Conservation (phyloP, 2,329 filamentous ascomycete genomes). For the Neoscytalidium dimidiatum region DNA sequence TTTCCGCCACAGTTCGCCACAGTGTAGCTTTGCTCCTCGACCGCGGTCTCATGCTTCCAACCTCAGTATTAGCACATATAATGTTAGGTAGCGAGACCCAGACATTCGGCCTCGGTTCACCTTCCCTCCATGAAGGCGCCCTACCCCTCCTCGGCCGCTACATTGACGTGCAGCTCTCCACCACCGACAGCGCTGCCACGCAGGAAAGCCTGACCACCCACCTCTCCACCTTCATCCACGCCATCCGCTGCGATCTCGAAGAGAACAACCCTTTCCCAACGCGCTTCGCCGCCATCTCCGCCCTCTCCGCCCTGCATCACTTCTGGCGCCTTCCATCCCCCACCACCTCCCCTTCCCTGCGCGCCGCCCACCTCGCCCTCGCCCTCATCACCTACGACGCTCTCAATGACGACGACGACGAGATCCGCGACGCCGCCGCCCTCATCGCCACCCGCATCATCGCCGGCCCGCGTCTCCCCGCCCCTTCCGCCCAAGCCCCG, state of each 20-base stretch:
- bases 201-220: neutral
- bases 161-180: neutral
- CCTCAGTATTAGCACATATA: neutral
- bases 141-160: slow-evolving; percentile 4
- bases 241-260: slow-evolving; percentile 23
- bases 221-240: slow-evolving; percentile 1
- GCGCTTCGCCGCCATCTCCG: slow-evolving; percentile 60
- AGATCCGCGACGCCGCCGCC: slow-evolving; percentile 71
- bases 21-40: slow-evolving; percentile 5
- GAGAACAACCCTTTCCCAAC: slow-evolving; percentile 60
- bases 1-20: slow-evolving; percentile 4
- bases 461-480: slow-evolving; percentile 18
- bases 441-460: slow-evolving; percentile 52
- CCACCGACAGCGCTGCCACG: neutral
- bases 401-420: slow-evolving; percentile 89
- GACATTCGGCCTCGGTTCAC: neutral
- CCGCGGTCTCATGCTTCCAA: neutral
- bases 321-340: slow-evolving; percentile 21
- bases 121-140: slow-evolving; percentile 11
- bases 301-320: slow-evolving; percentile 50
- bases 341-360: neutral
- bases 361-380: slow-evolving; percentile 27
- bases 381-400: slow-evolving; percentile 69
- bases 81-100: neutral
- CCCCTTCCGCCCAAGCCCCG: neutral